Conservation (phyloP, 179 eudicot species). For the Dionaea muscipula region DNA sequence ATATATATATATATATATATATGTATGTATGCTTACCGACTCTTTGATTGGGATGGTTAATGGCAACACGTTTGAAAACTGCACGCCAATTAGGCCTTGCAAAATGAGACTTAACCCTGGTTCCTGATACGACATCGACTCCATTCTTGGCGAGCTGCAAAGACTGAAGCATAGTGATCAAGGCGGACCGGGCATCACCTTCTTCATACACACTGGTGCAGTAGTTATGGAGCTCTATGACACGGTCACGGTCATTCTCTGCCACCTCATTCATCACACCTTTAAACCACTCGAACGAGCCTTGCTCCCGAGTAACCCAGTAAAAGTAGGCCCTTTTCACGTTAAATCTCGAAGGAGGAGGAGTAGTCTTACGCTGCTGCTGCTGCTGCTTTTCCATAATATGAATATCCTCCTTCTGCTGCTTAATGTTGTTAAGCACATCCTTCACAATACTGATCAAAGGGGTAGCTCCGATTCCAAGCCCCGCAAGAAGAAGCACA, state of each 20-base stretch:
- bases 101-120: conserved; percentile 41
- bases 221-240: conserved; percentile 40
- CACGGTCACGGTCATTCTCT: conserved; percentile 29
- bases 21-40: conserved; percentile 53
- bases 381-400: conserved; percentile 10
- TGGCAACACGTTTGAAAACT: conserved; percentile 45
- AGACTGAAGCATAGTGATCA: conserved; percentile 42
- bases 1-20: too few species aligned
- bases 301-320: conserved; percentile 44
- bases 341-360: too few species aligned
- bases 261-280: conserved; percentile 45
- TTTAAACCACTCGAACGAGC: conserved; percentile 44
- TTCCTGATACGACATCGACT: conserved; percentile 34
- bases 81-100: conserved; percentile 51
- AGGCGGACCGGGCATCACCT: conserved; percentile 41
- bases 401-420: too few species aligned
- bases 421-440: conserved; percentile 36
- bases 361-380: conserved; percentile 16
- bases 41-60: conserved; percentile 28
- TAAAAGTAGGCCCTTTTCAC: conserved; percentile 40
- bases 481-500: conserved; percentile 35
- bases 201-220: conserved; percentile 46
- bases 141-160: conserved; percentile 38
- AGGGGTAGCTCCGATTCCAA: conserved; percentile 43
- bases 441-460: conserved; percentile 40